Evolutionary conservation across 2,329 filamentous ascomycete species (phyloP).

Genomic region (Didymella glomerata): DNA sequence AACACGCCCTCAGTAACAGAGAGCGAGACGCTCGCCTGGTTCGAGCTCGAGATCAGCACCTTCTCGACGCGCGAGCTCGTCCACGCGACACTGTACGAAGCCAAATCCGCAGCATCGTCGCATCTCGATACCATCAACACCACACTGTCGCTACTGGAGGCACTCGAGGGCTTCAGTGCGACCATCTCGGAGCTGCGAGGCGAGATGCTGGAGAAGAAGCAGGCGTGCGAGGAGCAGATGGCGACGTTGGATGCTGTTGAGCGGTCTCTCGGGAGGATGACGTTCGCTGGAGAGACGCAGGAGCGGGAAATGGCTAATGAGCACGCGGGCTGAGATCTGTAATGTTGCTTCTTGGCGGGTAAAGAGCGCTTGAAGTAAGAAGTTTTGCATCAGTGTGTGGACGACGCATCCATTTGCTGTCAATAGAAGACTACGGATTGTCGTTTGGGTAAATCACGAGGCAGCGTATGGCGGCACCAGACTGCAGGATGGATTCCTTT

Average conservation of each 20-base stretch:
- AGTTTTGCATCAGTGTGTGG: not conserved
- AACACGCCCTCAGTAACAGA: not conserved
- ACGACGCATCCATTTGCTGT: not conserved
- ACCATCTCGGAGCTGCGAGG: conserved; percentile 21
- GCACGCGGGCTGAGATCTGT: not conserved
- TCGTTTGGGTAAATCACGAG: not conserved
- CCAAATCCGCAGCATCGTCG: not conserved
- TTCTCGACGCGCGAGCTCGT: conserved; percentile 24
- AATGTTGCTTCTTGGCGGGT: not conserved
- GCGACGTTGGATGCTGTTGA: conserved; percentile 21
- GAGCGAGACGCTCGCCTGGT: conserved; percentile 1
- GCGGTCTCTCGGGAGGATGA: not conserved
- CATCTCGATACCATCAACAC: conserved; percentile 30
- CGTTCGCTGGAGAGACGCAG: not conserved
- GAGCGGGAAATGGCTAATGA: not conserved
- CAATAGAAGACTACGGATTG: not conserved
- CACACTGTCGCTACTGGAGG: conserved; percentile 22
- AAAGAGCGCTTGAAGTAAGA: not conserved
- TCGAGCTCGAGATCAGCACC: conserved; percentile 7
- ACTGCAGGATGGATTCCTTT: too few species aligned
- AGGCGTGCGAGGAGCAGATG: conserved; percentile 22
- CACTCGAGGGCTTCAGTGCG: conserved; percentile 27
- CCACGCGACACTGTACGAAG: conserved; percentile 22
- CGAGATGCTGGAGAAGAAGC: conserved; percentile 25
- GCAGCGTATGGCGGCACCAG: too few species aligned